phyloP scores from a whole-genome alignment of 2,329 filamentous ascomycete species.

The Kalaharituber pfeilii region DNA sequence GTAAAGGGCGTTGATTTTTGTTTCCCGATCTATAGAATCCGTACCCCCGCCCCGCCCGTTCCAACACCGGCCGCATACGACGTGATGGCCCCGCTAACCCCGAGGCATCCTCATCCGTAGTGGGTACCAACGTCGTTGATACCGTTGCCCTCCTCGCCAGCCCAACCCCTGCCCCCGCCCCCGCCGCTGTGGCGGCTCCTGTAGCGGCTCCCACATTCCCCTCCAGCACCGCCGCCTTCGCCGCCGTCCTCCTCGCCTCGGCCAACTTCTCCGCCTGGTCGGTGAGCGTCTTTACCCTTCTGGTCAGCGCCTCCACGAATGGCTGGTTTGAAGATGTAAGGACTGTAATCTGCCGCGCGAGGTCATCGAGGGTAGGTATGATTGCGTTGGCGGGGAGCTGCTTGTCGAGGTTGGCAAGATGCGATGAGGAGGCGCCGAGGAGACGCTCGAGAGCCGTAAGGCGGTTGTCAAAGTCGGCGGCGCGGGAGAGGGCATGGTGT shows the following conservation, averaged over 20 bases:
- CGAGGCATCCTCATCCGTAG: too few relatives aligned
- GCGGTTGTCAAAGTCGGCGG: slow-evolving; percentile 73
- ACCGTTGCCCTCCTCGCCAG: slow-evolving; percentile 25
- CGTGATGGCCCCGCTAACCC: too few relatives aligned
- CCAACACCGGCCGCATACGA: too few relatives aligned
- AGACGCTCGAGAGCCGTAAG: slow-evolving; percentile 62
- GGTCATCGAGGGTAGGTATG: slow-evolving; percentile 59
- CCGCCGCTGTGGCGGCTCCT: not conserved
- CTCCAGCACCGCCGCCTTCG: slow-evolving; percentile 35
- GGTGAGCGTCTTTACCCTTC: slow-evolving; percentile 50
- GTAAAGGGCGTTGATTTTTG: slow-evolving; percentile 85
- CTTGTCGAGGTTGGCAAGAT: slow-evolving; percentile 42
- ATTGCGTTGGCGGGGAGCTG: slow-evolving; percentile 43
- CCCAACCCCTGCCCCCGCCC: not conserved
- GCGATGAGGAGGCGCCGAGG: slow-evolving; percentile 58
- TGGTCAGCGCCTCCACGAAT: slow-evolving; percentile 54
- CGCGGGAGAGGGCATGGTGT: slow-evolving; percentile 56
- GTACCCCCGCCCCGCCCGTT: not conserved
- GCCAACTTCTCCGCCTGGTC: slow-evolving; percentile 56
- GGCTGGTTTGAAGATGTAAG: slow-evolving; percentile 55
- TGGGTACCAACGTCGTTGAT: too few relatives aligned
- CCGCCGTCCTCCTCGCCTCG: slow-evolving; percentile 45
- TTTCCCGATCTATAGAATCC: slow-evolving; percentile 44
- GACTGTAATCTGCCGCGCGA: slow-evolving; percentile 64
- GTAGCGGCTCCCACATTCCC: not conserved